phyloP scores from a whole-genome alignment of 2,329 filamentous ascomycete species.

The Epicoccum sorghinum region DNA sequence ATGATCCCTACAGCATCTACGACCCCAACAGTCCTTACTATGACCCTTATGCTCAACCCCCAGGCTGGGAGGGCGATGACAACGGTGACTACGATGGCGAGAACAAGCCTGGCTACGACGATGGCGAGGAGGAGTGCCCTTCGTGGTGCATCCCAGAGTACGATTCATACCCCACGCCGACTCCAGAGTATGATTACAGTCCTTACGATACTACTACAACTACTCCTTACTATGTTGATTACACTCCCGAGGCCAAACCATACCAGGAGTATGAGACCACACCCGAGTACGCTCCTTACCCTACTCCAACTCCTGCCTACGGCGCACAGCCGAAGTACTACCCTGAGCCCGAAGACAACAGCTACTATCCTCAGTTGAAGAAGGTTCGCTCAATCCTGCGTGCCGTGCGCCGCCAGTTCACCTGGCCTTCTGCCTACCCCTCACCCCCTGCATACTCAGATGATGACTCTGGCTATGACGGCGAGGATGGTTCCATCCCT shows the following conservation, averaged over 20 bases:
- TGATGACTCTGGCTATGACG: constrained; percentile 14
- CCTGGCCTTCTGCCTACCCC: background rate
- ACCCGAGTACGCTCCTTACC: constrained; percentile 5
- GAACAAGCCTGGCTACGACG: constrained; percentile 11
- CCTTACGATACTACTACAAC: constrained; percentile 8
- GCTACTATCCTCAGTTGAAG: constrained; percentile 11
- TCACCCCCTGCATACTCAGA: background rate
- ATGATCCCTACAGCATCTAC: constrained; percentile 5
- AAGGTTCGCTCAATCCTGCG: constrained; percentile 12
- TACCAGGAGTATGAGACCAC: constrained; percentile 5
- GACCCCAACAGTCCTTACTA: constrained; percentile 13
- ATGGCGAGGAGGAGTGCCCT: constrained; percentile 20
- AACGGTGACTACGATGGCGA: constrained; percentile 20
- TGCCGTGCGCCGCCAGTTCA: constrained; percentile 10
- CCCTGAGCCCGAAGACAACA: background rate
- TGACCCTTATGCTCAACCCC: constrained; percentile 5
- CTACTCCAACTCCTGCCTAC: background rate
- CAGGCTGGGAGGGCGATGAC: constrained; percentile 18
- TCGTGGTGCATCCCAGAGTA: constrained; percentile 15
- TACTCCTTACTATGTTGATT: background rate
- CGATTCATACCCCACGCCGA: constrained; percentile 1
- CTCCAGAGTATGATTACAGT: constrained; percentile 2
- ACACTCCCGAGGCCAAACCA: background rate
- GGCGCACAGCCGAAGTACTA: constrained; percentile 3
- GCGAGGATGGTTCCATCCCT: constrained; percentile 17